A percentile compares a stretch with the other conserved stretches of the same genome.
Conservation (phyloP, 1,139 yeast species). For the Kurtzmaniella quercitrusa region DNA sequence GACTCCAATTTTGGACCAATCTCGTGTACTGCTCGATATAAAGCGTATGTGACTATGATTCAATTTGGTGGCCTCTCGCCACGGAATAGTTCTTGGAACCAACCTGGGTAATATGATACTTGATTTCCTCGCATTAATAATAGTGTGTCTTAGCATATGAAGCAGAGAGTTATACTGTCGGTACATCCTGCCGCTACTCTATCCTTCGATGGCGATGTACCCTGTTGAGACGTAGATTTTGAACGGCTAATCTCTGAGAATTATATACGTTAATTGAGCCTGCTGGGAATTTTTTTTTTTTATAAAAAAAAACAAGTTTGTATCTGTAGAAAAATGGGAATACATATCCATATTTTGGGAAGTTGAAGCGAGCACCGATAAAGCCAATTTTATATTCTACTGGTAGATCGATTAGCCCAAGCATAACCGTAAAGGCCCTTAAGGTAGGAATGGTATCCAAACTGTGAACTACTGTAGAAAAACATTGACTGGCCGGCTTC, state of each 20-base stretch:
- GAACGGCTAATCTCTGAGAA: constrained; percentile 8
- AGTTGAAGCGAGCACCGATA: background rate
- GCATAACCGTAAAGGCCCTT: background rate
- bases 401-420: background rate
- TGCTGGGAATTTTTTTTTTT: background rate
- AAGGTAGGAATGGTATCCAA: background rate
- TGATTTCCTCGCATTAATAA: too few relatives aligned
- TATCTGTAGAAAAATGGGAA: too few relatives aligned
- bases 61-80: background rate
- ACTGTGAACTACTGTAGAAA: background rate
- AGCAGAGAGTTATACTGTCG: background rate
- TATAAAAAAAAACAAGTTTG: too few relatives aligned
- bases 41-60: background rate
- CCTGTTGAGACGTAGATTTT: constrained; percentile 4
- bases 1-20: background rate
- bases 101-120: too few relatives aligned
- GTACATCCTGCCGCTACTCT: background rate
- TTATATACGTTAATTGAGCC: background rate
- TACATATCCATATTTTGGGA: too few relatives aligned
- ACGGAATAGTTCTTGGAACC: background rate
- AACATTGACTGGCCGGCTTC: background rate
- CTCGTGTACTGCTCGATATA: background rate
- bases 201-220: background rate
- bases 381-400: background rate
- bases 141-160: background rate